Evolutionary conservation across 2,329 filamentous ascomycete genomes (phyloP).

Genomic region (Hymenoscyphus fraxineus): DNA sequence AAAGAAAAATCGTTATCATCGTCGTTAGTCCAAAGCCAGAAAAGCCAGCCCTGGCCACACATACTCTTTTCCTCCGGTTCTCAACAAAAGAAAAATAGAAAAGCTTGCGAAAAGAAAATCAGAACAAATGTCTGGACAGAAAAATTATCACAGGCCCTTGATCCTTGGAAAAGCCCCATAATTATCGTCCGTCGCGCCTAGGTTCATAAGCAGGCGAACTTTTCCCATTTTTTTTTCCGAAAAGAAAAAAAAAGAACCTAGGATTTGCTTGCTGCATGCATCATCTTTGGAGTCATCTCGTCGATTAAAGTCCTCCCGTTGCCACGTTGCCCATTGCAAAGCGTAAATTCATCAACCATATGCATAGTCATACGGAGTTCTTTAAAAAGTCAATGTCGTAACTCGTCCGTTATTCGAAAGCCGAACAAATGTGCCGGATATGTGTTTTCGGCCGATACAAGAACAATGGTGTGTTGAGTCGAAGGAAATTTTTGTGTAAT

Average conservation of each 20-base stretch:
- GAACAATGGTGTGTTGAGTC: slow-evolving; percentile 31
- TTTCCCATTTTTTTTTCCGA: slow-evolving; percentile 11
- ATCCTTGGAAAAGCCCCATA: not conserved
- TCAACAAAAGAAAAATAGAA: slow-evolving; percentile 20
- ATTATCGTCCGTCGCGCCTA: slow-evolving; percentile 24
- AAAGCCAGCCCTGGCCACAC: slow-evolving; percentile 4
- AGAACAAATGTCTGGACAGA: not conserved
- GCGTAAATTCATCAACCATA: slow-evolving; percentile 45
- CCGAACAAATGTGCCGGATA: slow-evolving; percentile 37
- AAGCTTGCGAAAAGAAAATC: not conserved
- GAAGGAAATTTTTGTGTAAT: slow-evolving; percentile 30
- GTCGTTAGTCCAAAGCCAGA: slow-evolving; percentile 37
- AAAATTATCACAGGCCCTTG: not conserved
- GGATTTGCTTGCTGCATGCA: slow-evolving; percentile 22
- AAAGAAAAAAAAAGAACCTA: slow-evolving; percentile 8
- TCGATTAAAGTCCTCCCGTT: slow-evolving; percentile 25
- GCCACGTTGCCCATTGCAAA: slow-evolving; percentile 37
- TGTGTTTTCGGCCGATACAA: slow-evolving; percentile 39
- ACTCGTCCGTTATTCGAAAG: slow-evolving; percentile 39
- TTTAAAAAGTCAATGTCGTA: slow-evolving; percentile 40
- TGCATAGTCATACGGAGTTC: slow-evolving; percentile 37
- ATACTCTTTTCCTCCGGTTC: slow-evolving; percentile 7
- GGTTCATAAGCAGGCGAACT: slow-evolving; percentile 33
- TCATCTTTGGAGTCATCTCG: slow-evolving; percentile 32
- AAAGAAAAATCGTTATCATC: slow-evolving; percentile 38